These are phyloP conservation scores for Haplosporangium gracile DNA, from an alignment of 192 early-diverging fungal genomes.

Conservation along the genomic window DNA sequence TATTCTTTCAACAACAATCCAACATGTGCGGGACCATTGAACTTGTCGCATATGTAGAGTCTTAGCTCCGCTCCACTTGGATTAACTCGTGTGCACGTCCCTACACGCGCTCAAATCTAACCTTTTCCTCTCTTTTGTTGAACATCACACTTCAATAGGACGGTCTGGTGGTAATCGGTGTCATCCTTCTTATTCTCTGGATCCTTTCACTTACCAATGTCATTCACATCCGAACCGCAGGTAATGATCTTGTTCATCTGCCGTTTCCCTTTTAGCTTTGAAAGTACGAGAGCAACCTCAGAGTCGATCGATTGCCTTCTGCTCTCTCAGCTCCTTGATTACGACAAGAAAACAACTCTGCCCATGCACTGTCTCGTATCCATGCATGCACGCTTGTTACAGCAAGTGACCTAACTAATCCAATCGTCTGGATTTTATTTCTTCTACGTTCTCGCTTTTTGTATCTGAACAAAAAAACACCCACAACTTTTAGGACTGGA, in stretches of 20 bases:
- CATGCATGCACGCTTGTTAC: not conserved
- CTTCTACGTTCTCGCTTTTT: not conserved
- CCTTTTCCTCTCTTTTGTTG: not conserved
- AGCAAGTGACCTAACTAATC: too few relatives aligned
- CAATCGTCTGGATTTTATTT: not conserved
- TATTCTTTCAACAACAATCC: not conserved
- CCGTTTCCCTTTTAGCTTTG: not conserved
- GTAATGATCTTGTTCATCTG: not conserved
- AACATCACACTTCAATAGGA: not conserved
- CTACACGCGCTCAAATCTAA: not conserved
- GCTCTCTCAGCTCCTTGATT: not conserved
- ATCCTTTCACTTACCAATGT: not conserved
- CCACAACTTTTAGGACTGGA: not conserved
- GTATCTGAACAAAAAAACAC: not conserved
- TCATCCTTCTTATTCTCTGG: constrained; percentile 7
- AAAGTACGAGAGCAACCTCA: not conserved
- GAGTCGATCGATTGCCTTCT: not conserved
- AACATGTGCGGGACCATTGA: not conserved
- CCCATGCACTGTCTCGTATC: not conserved
- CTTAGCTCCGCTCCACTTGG: too few relatives aligned
- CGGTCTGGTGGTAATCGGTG: not conserved
- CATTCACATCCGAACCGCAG: not conserved
- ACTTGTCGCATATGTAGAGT: not conserved
- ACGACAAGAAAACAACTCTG: too few relatives aligned
- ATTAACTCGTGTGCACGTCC: not conserved